Evolutionary conservation across 257 asterid genomes (phyloP).

Genomic region (Penstemon davidsonii): DNA sequence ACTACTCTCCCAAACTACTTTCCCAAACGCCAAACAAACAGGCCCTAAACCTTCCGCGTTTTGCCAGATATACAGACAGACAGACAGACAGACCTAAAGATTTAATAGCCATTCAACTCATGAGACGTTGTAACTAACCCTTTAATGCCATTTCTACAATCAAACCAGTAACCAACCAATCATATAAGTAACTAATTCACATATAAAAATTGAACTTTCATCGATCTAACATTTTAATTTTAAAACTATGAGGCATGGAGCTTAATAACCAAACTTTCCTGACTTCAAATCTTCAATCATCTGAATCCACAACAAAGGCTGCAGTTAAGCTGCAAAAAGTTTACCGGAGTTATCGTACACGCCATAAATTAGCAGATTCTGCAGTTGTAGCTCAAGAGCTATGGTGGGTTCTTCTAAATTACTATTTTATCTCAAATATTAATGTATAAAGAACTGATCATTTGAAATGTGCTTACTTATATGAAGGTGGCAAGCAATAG

Average conservation of each 20-base stretch:
- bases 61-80: constrained; percentile 8
- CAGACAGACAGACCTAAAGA: neutral
- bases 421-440: neutral
- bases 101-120: constrained; percentile 19
- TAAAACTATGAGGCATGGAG: constrained; percentile 23
- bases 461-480: constrained; percentile 6
- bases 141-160: constrained; percentile 17
- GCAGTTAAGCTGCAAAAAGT: constrained; percentile 36
- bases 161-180: constrained; percentile 8
- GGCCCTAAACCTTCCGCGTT: neutral
- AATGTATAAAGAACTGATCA: neutral
- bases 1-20: too few relatives aligned
- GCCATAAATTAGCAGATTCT: constrained; percentile 39
- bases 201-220: constrained; percentile 3
- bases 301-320: constrained; percentile 5
- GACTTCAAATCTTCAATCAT: constrained; percentile 8
- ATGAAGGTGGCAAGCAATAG: constrained; percentile 54
- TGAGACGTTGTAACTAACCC: constrained; percentile 30
- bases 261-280: constrained; percentile 25
- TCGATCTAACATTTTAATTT: neutral
- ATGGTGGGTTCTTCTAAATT: constrained; percentile 25
- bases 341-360: constrained; percentile 43
- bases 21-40: neutral
- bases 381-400: constrained; percentile 38
- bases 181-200: neutral